These are phyloP conservation scores for Prunus yedoensis DNA, from an alignment of 331 rosid genomes.

Conservation along the genomic window DNA sequence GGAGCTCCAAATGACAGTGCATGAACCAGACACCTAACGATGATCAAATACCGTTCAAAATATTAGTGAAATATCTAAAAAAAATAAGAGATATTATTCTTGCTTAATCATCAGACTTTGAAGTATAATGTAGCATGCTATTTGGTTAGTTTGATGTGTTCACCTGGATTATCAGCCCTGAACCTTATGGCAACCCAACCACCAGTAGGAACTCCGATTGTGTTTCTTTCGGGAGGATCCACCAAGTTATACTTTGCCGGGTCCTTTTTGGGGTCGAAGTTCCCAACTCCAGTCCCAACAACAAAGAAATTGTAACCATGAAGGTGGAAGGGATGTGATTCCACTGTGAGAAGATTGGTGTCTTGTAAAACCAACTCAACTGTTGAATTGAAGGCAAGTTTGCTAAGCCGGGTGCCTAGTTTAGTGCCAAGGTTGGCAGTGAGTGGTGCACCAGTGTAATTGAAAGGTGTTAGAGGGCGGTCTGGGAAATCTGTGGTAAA, in stretches of 20 bases:
- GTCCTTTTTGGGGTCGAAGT: constrained; percentile 46
- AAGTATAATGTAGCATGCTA: not conserved
- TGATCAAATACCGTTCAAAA: not conserved
- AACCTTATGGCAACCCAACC: constrained; percentile 72
- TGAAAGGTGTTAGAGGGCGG: constrained; percentile 47
- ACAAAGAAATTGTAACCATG: constrained; percentile 67
- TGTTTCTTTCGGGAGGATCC: constrained; percentile 71
- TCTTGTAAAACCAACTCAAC: constrained; percentile 64
- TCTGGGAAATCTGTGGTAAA: constrained; percentile 63
- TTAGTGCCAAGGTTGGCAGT: constrained; percentile 41
- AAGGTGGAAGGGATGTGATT: constrained; percentile 64
- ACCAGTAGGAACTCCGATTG: constrained; percentile 60
- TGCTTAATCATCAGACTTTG: not conserved
- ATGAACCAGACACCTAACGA: constrained; percentile 40
- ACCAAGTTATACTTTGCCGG: constrained; percentile 45
- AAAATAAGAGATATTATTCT: too few relatives aligned
- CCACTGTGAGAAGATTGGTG: constrained; percentile 58
- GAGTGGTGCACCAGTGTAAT: constrained; percentile 45
- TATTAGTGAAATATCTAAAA: not conserved
- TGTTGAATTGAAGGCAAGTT: constrained; percentile 47
- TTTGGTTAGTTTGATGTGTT: not conserved
- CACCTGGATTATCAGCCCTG: constrained; percentile 77
- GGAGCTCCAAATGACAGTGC: constrained; percentile 51
- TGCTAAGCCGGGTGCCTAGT: constrained; percentile 49
- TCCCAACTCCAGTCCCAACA: constrained; percentile 63